These are phyloP conservation scores for Penicillium polonicum DNA, from an alignment of 2,329 filamentous ascomycete genomes.

Conservation along the genomic window DNA sequence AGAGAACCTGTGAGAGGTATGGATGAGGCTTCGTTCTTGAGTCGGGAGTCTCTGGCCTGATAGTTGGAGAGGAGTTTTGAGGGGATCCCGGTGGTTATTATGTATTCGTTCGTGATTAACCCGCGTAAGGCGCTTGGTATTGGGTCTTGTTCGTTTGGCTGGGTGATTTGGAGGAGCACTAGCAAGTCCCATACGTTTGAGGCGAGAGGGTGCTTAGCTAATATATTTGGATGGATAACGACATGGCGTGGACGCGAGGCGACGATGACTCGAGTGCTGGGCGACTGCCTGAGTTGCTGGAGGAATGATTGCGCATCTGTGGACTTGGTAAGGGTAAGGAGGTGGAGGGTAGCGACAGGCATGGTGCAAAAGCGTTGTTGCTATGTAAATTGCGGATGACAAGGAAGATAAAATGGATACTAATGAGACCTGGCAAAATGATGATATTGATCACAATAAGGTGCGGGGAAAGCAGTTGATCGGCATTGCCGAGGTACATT, in stretches of 20 bases:
- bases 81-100: slow-evolving; percentile 35
- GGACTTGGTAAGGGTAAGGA: slow-evolving; percentile 29
- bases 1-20: slow-evolving; percentile 30
- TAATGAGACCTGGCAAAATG: too few species aligned
- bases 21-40: slow-evolving; percentile 6
- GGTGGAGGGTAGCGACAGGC: slow-evolving; percentile 39
- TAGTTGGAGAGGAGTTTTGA: slow-evolving; percentile 36
- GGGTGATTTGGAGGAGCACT: slow-evolving; percentile 29
- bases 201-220: slow-evolving; percentile 32
- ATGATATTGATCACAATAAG: too few species aligned
- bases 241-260: slow-evolving; percentile 38
- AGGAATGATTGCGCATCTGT: slow-evolving; percentile 30
- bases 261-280: slow-evolving; percentile 31
- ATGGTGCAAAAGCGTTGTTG: slow-evolving; percentile 19
- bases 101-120: slow-evolving; percentile 32
- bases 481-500: too few species aligned
- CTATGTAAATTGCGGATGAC: background rate
- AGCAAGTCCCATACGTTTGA: slow-evolving; percentile 38
- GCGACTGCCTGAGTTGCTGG: slow-evolving; percentile 25
- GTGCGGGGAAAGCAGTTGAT: too few species aligned
- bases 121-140: slow-evolving; percentile 23
- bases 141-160: slow-evolving; percentile 4
- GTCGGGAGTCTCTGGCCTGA: slow-evolving; percentile 25
- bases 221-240: slow-evolving; percentile 35
- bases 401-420: background rate